Conservation (phyloP, 495 filamentous ascomycete genomes). For the Tetracladium marchalianum region DNA sequence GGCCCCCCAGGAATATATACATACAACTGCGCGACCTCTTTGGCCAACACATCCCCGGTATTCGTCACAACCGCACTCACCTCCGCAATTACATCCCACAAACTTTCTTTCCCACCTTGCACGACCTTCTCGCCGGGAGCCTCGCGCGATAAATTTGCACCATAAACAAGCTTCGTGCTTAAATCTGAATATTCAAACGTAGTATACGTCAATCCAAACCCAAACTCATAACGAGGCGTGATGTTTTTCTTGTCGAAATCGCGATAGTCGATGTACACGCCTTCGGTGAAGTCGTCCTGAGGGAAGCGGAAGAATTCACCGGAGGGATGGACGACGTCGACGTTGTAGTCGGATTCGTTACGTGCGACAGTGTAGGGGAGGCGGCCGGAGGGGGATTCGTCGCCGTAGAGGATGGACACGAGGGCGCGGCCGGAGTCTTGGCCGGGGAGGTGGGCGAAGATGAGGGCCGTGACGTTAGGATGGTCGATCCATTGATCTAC, state of each 20-base stretch:
- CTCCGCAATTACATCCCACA: conserved; percentile 61
- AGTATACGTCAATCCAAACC: conserved; percentile 63
- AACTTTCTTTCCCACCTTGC: conserved; percentile 69
- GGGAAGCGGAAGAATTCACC: conserved; percentile 31
- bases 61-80: conserved; percentile 72
- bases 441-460: conserved; percentile 52
- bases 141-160: conserved; percentile 21
- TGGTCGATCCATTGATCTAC: conserved; percentile 50
- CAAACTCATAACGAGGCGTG: conserved; percentile 82
- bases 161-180: conserved; percentile 18
- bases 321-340: conserved; percentile 24
- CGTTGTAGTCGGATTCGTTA: conserved; percentile 52
- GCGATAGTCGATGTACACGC: conserved; percentile 57
- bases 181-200: conserved; percentile 44
- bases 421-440: conserved; percentile 49
- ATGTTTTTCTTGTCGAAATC: conserved; percentile 60
- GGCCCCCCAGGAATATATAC: conserved; percentile 46
- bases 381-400: conserved; percentile 48
- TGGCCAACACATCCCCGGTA: conserved; percentile 59
- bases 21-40: conserved; percentile 76
- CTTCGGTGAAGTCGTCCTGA: conserved; percentile 56
- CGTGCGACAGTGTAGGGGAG: conserved; percentile 65
- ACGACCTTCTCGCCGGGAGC: conserved; percentile 37
- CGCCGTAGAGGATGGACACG: conserved; percentile 49
- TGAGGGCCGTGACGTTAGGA: conserved; percentile 52